These are phyloP conservation scores for Phialophora expanda DNA, from an alignment of 2,329 filamentous ascomycete species.

Conservation along the genomic window DNA sequence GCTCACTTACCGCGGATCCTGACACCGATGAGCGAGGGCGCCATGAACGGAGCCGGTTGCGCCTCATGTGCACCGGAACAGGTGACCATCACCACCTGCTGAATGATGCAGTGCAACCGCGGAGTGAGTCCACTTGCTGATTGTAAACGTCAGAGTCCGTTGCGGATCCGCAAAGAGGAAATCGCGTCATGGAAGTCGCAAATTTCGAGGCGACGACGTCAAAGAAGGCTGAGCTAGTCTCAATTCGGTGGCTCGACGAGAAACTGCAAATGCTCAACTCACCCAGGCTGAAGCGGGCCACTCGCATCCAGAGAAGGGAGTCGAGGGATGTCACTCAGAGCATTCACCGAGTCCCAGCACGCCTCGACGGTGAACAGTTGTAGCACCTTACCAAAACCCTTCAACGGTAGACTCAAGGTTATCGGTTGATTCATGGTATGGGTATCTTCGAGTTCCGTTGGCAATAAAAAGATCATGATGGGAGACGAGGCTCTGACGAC, in stretches of 20 bases:
- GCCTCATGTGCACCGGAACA: not conserved
- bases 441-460: not conserved
- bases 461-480: not conserved
- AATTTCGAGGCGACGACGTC: constrained; percentile 2
- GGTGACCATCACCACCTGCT: not conserved
- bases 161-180: not conserved
- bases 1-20: not conserved
- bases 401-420: not conserved
- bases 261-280: not conserved
- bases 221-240: constrained; percentile 13
- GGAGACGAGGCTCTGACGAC: not conserved
- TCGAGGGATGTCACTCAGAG: not conserved
- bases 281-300: not conserved
- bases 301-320: not conserved
- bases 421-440: not conserved
- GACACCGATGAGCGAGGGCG: not conserved
- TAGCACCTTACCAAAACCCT: not conserved
- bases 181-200: not conserved
- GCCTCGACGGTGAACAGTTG: not conserved
- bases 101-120: not conserved
- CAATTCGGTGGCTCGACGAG: not conserved
- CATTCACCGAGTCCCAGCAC: not conserved
- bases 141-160: constrained; percentile 11
- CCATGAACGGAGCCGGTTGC: not conserved
- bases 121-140: not conserved